Percentiles rank a stretch among this genome's conserved stretches.
phyloP scores from a whole-genome alignment of 2,329 filamentous ascomycete species.

The Colletotrichum tofieldiae region DNA sequence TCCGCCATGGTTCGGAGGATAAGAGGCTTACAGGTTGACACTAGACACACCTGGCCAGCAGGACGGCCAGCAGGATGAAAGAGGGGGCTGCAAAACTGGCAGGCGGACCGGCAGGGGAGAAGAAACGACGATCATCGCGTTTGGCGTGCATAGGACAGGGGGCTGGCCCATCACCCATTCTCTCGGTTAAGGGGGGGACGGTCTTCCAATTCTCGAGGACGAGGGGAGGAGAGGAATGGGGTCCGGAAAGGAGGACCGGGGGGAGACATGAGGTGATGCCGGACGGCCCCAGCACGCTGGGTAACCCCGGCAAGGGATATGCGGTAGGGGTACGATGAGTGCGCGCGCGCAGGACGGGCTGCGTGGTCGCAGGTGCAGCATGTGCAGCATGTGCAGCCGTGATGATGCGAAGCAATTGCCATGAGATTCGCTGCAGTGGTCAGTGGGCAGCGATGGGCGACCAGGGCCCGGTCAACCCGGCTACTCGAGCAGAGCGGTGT shows the following conservation, averaged over 20 bases:
- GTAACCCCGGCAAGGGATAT: conserved; percentile 30
- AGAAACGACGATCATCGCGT: conserved; percentile 31
- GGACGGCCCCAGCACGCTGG: conserved; percentile 23
- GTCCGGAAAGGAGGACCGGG: background rate
- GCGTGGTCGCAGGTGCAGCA: background rate
- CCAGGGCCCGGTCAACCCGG: conserved; percentile 3
- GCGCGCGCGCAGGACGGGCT: background rate
- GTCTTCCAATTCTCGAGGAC: background rate
- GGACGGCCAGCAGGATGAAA: background rate
- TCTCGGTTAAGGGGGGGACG: conserved; percentile 16
- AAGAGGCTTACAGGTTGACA: background rate
- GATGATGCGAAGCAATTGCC: background rate
- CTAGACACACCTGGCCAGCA: background rate
- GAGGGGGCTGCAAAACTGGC: conserved; percentile 5
- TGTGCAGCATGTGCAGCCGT: background rate
- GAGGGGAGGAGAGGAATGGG: background rate
- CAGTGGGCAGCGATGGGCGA: conserved; percentile 1
- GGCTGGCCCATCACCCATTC: conserved; percentile 5
- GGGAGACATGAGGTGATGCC: background rate
- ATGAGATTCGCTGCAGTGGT: conserved; percentile 19
- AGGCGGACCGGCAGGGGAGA: conserved; percentile 13
- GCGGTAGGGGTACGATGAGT: conserved; percentile 24
- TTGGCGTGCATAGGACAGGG: conserved; percentile 35
- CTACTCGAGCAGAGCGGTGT: background rate
- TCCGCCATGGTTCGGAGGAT: background rate